Percentiles rank a stretch among this genome's conserved stretches.
phyloP scores from a whole-genome alignment of 768 basidiomycete species.

The Boletus reticuloceps region DNA sequence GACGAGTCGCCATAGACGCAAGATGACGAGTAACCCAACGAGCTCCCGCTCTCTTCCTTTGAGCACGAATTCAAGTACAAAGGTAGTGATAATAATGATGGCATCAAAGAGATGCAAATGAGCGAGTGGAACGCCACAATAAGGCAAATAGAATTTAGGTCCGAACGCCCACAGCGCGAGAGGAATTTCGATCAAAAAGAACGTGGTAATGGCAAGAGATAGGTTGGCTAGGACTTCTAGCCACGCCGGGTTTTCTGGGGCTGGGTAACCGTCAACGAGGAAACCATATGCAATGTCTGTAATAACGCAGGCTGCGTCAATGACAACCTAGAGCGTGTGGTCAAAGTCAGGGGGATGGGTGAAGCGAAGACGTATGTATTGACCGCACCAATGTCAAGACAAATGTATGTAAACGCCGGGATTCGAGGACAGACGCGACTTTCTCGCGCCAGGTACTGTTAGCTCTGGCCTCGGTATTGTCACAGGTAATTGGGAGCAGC shows the following conservation, averaged over 20 bases:
- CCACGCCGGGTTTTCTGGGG: slow-evolving; percentile 52
- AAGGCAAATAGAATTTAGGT: slow-evolving; percentile 57
- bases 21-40: slow-evolving; percentile 62
- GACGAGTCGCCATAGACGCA: slow-evolving; percentile 80
- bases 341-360: slow-evolving; percentile 8
- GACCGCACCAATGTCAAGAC: slow-evolving; percentile 57
- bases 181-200: slow-evolving; percentile 80
- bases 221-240: slow-evolving; percentile 58
- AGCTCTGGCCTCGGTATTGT: slow-evolving; percentile 10
- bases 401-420: slow-evolving; percentile 48
- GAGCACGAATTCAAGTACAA: slow-evolving; percentile 67
- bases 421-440: slow-evolving; percentile 52
- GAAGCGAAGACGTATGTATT: slow-evolving; percentile 20
- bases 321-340: slow-evolving; percentile 41
- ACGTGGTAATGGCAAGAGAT: slow-evolving; percentile 64
- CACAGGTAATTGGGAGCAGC: slow-evolving; percentile 37
- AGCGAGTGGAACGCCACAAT: slow-evolving; percentile 51
- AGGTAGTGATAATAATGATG: slow-evolving; percentile 66
- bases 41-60: slow-evolving; percentile 70
- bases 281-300: slow-evolving; percentile 69
- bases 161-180: slow-evolving; percentile 67
- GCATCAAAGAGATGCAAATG: slow-evolving; percentile 74
- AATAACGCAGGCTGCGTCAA: slow-evolving; percentile 71
- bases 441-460: slow-evolving; percentile 27
- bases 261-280: slow-evolving; percentile 50